Conservation (phyloP, 805 yeast genomes). For the Saccharomycopsis javanensis region DNA sequence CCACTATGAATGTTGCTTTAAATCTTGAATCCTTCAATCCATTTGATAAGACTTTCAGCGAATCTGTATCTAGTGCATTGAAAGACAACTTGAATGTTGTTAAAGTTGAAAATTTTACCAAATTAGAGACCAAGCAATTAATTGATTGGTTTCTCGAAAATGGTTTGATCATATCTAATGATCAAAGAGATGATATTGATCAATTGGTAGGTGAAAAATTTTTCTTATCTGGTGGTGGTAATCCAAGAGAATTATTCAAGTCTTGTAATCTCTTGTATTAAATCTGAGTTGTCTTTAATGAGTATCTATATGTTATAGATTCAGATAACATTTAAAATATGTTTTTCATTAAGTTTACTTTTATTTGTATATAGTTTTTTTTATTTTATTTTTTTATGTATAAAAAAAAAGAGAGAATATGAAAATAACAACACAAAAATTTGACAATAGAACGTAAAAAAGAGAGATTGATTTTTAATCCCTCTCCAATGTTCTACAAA, state of each 20-base stretch:
- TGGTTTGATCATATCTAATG: conserved; percentile 30
- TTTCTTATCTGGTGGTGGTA: conserved; percentile 55
- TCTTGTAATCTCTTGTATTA: conserved; percentile 28
- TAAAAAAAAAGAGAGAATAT: too few relatives aligned
- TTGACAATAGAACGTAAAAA: too few relatives aligned
- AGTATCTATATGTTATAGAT: not conserved
- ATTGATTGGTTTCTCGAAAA: conserved; percentile 33
- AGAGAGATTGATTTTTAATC: too few relatives aligned
- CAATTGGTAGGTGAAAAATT: conserved; percentile 39
- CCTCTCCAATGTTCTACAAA: not conserved
- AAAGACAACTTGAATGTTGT: conserved; percentile 30
- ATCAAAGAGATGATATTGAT: conserved; percentile 9
- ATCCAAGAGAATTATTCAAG: conserved; percentile 43
- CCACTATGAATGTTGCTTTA: conserved; percentile 53
- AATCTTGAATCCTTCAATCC: conserved; percentile 44
- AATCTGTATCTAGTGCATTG: conserved; percentile 42
- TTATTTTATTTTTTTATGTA: too few relatives aligned
- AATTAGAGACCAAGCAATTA: conserved; percentile 35
- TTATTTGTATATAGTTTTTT: too few relatives aligned
- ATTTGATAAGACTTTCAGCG: conserved; percentile 49
- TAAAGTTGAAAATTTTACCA: conserved; percentile 34
- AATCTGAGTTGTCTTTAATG: conserved; percentile 10
- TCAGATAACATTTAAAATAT: not conserved
- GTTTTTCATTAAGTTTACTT: too few relatives aligned
- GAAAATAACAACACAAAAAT: too few relatives aligned